phyloP scores from a whole-genome alignment of 345 rosid genomes.

The Gossypium stocksii region DNA sequence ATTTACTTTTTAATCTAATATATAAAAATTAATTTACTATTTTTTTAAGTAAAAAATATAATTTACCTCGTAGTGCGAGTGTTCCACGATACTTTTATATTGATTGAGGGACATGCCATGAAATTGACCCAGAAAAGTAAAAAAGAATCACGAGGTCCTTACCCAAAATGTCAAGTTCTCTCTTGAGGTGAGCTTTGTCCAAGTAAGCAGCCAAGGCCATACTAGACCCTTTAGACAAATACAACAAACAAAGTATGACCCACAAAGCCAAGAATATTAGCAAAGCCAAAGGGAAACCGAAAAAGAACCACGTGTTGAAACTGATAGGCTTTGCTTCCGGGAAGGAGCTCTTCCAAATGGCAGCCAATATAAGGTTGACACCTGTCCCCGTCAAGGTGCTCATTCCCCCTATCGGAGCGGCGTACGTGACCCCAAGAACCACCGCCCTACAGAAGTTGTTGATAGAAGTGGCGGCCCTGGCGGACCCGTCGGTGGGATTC shows the following conservation, averaged over 20 bases:
- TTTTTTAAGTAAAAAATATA: too few species aligned
- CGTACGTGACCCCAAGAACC: conserved; percentile 73
- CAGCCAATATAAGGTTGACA: conserved; percentile 81
- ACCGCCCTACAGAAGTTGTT: conserved; percentile 64
- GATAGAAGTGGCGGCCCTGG: conserved; percentile 16
- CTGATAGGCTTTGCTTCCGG: conserved; percentile 70
- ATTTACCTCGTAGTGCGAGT: too few species aligned
- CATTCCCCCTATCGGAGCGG: conserved; percentile 81
- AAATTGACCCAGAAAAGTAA: too few species aligned
- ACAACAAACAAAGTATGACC: conserved; percentile 63
- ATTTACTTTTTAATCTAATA: too few species aligned
- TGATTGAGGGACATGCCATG: too few species aligned
- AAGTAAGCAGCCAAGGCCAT: conserved; percentile 55
- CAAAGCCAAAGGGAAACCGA: conserved; percentile 74
- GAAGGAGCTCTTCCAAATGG: conserved; percentile 85
- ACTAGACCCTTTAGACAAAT: conserved; percentile 52
- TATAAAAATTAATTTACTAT: too few species aligned
- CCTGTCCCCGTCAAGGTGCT: conserved; percentile 94
- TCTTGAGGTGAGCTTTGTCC: conserved; percentile 59
- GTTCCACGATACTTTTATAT: too few species aligned
- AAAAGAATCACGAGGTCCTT: too few species aligned
- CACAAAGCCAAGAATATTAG: conserved; percentile 62
- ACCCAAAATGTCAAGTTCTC: conserved; percentile 68
- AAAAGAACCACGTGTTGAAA: conserved; percentile 81
- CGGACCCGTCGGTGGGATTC: conserved; percentile 9